A percentile compares a stretch with the other conserved stretches of the same genome.
Conservation (phyloP, 805 yeast genomes). For the Kodamaea neixiangensis region DNA sequence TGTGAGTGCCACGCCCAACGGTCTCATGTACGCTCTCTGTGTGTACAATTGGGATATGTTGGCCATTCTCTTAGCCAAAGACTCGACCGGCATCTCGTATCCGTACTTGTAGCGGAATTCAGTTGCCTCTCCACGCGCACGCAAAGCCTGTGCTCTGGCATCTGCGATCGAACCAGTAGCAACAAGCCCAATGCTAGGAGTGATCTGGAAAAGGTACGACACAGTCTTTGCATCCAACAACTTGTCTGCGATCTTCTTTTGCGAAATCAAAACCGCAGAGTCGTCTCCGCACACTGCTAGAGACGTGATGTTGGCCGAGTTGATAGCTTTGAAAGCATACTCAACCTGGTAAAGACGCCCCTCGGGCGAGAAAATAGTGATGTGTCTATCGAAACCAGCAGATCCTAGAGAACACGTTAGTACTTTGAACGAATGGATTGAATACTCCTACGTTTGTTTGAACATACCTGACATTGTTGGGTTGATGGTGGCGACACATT, state of each 20-base stretch:
- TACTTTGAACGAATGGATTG: neutral
- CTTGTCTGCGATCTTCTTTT: conserved; percentile 95
- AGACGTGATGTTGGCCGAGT: conserved; percentile 86
- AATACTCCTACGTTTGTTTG: neutral
- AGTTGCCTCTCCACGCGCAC: conserved; percentile 95
- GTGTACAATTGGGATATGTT: conserved; percentile 94
- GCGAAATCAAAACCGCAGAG: conserved; percentile 85
- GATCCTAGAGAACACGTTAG: conserved; percentile 49
- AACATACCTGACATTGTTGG: conserved; percentile 14
- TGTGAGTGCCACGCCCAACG: conserved; percentile 91
- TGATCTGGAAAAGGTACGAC: conserved; percentile 79
- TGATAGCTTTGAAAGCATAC: conserved; percentile 96
- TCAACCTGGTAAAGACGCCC: conserved; percentile 97
- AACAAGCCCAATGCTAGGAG: conserved; percentile 81
- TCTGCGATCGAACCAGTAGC: conserved; percentile 97
- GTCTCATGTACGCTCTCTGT: conserved; percentile 98
- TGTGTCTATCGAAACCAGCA: conserved; percentile 99
- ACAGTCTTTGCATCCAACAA: conserved; percentile 86
- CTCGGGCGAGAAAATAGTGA: conserved; percentile 97
- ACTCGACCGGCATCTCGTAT: conserved; percentile 94
- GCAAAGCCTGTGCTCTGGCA: conserved; percentile 83
- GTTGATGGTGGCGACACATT: conserved; percentile 5
- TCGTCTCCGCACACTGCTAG: conserved; percentile 85
- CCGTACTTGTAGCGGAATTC: conserved; percentile 94
- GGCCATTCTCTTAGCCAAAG: conserved; percentile 91